phyloP scores from a whole-genome alignment of 1,139 yeast species.

The Candida smagusa region DNA sequence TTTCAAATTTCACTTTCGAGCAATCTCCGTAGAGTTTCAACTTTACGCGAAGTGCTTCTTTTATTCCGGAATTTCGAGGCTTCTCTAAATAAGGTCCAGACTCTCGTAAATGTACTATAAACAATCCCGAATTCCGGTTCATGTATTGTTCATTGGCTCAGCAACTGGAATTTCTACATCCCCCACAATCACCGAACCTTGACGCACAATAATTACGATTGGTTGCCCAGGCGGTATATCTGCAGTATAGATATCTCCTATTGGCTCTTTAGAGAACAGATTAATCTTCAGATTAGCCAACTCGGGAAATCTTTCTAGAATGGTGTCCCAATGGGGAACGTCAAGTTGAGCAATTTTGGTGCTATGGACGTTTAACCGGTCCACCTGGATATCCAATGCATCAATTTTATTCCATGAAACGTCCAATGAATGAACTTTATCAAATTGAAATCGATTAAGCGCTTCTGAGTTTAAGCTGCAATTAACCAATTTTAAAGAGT shows the following conservation, averaged over 20 bases:
- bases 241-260: conserved; percentile 1
- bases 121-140: too few relatives aligned
- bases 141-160: neutral
- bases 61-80: too few relatives aligned
- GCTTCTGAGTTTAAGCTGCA: neutral
- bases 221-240: neutral
- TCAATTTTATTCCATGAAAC: conserved; percentile 3
- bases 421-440: conserved; percentile 1
- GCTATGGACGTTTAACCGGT: conserved; percentile 1
- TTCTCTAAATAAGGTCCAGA: neutral
- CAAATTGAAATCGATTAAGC: conserved; percentile 1
- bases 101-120: neutral
- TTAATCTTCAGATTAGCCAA: conserved; percentile 2
- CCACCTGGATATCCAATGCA: neutral
- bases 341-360: conserved; percentile 1
- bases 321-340: conserved; percentile 1
- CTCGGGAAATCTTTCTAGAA: neutral
- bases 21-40: too few relatives aligned
- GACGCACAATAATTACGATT: neutral
- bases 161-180: neutral
- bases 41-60: too few relatives aligned
- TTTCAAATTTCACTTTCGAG: too few relatives aligned
- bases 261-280: neutral
- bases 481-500: neutral
- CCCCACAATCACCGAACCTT: neutral